These are phyloP conservation scores for Stephania yunnanensis DNA, from an alignment of 164 flowering plant species.

Conservation along the genomic window DNA sequence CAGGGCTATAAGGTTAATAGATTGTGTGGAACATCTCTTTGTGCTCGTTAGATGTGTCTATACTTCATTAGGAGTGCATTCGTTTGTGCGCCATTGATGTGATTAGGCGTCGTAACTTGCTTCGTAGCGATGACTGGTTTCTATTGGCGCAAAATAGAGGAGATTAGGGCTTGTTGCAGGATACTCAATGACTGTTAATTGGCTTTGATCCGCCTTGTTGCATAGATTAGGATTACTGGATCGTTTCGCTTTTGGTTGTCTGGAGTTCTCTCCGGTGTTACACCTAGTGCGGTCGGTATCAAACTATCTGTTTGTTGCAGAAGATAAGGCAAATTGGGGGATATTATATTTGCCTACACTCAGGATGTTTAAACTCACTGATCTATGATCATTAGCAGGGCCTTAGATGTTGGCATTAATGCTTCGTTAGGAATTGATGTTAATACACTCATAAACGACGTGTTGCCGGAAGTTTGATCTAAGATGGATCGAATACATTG, in stretches of 20 bases:
- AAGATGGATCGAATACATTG: not conserved
- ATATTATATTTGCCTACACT: not conserved
- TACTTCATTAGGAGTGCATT: not conserved
- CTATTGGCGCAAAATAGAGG: not conserved
- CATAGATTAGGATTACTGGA: constrained; percentile 10
- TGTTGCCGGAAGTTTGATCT: constrained; percentile 2
- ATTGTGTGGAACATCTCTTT: not conserved
- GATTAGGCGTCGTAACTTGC: constrained; percentile 6
- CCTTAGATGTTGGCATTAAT: not conserved
- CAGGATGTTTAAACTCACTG: not conserved
- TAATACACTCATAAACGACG: not conserved
- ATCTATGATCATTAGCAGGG: not conserved
- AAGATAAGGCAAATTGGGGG: constrained; percentile 4
- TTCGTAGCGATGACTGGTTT: constrained; percentile 4
- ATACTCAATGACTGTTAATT: constrained; percentile 1
- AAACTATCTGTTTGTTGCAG: constrained; percentile 1
- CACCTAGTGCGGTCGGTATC: not conserved
- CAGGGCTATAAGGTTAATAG: not conserved
- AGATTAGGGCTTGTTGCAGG: constrained; percentile 7
- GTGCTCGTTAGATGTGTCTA: not conserved
- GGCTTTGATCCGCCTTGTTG: constrained; percentile 2
- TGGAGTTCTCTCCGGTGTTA: constrained; percentile 1
- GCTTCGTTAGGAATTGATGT: constrained; percentile 8
- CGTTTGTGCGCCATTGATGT: not conserved
- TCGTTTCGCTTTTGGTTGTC: constrained; percentile 1